Conservation (phyloP, 2,329 filamentous ascomycete species). For the Paracorniculantispora psalliotae region DNA sequence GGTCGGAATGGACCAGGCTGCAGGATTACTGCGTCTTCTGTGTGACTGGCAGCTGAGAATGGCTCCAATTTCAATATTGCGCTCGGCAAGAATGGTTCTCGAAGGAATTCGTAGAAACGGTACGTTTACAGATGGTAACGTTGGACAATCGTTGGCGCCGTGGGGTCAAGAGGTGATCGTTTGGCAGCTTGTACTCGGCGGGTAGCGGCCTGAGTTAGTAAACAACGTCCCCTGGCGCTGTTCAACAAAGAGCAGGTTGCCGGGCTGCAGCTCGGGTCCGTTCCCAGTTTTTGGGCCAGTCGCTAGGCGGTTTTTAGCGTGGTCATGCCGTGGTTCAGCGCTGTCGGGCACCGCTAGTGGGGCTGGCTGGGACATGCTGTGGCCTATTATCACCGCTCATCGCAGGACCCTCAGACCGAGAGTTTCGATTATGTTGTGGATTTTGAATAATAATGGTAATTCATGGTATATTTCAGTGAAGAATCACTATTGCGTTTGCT, state of each 20-base stretch:
- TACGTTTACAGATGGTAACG: neutral
- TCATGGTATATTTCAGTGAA: too few species aligned
- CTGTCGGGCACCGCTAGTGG: neutral
- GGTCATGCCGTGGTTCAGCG: neutral
- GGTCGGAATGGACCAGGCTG: neutral
- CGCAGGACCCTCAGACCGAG: too few species aligned
- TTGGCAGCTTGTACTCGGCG: conserved; percentile 3
- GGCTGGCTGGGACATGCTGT: neutral
- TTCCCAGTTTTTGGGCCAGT: conserved; percentile 1
- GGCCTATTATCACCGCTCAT: neutral
- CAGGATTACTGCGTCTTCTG: conserved; percentile 2
- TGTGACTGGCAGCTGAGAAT: neutral
- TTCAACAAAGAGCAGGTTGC: conserved; percentile 7
- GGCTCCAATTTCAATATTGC: neutral
- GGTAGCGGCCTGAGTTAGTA: conserved; percentile 12
- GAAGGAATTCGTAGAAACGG: neutral
- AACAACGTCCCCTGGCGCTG: conserved; percentile 4
- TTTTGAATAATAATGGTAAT: too few species aligned
- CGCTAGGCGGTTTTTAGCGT: neutral
- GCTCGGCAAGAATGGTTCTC: neutral
- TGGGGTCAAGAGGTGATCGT: neutral
- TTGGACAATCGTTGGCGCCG: conserved; percentile 10
- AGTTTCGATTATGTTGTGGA: too few species aligned
- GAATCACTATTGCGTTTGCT: too few species aligned
- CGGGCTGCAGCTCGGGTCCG: conserved; percentile 4